Conservation (phyloP, 2,329 filamentous ascomycete genomes). For the Curvularia lunata region DNA sequence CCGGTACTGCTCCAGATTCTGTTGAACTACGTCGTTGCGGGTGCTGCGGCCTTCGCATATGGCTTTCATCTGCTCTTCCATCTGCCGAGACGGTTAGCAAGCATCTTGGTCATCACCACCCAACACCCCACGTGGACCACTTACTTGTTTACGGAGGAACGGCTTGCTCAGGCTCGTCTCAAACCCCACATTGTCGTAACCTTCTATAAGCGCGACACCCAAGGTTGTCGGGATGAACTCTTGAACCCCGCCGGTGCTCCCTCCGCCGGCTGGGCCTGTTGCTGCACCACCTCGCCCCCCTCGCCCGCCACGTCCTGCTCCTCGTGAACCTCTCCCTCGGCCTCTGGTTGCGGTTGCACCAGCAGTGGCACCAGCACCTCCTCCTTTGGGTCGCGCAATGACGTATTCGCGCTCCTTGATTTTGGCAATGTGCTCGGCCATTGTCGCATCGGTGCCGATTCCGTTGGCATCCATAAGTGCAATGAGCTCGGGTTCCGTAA, state of each 20-base stretch:
- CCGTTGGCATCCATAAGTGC: slow-evolving; percentile 98
- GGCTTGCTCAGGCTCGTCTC: slow-evolving; percentile 94
- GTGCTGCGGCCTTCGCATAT: slow-evolving; percentile 88
- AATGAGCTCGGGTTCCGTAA: slow-evolving; percentile 95
- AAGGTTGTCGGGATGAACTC: slow-evolving; percentile 94
- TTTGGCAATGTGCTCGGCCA: slow-evolving; percentile 98
- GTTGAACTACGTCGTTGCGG: slow-evolving; percentile 74
- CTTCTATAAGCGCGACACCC: slow-evolving; percentile 88
- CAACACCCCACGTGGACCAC: slow-evolving; percentile 19
- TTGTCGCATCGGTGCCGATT: slow-evolving; percentile 97
- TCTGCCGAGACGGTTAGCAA: slow-evolving; percentile 53
- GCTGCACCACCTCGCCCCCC: slow-evolving; percentile 49
- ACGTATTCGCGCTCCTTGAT: slow-evolving; percentile 92
- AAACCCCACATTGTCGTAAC: slow-evolving; percentile 92
- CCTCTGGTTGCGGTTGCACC: slow-evolving; percentile 52
- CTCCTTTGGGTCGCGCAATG: slow-evolving; percentile 63
- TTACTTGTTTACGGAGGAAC: slow-evolving; percentile 85
- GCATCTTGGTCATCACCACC: slow-evolving; percentile 4
- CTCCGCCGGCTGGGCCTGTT: slow-evolving; percentile 49
- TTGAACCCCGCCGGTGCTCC: slow-evolving; percentile 63
- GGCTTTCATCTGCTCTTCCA: slow-evolving; percentile 95
- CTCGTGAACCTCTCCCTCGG: slow-evolving; percentile 45
- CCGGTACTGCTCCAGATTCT: slow-evolving; percentile 86
- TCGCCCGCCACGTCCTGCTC: slow-evolving; percentile 49
- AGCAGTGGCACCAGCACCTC: slow-evolving; percentile 39